phyloP scores from a whole-genome alignment of 2,329 filamentous ascomycete genomes.

The Diplodia scrobiculata region DNA sequence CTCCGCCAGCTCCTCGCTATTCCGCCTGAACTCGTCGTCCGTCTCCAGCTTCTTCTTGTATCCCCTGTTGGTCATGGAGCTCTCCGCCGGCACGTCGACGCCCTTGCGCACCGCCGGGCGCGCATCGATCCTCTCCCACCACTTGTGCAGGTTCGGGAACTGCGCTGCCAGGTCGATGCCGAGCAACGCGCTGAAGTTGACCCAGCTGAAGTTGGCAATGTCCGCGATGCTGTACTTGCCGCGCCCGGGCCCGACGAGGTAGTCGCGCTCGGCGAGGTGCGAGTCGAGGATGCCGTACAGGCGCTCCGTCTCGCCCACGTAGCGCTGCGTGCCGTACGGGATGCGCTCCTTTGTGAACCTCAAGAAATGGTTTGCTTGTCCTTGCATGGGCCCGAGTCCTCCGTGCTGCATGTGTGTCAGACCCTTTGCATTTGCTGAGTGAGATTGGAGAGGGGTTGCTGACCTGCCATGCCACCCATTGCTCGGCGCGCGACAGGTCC shows the following conservation, averaged over 20 bases:
- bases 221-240: conserved; percentile 53
- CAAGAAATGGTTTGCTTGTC: conserved; percentile 44
- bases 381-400: conserved; percentile 47
- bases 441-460: neutral
- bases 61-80: conserved; percentile 47
- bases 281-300: conserved; percentile 50
- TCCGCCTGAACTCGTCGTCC: conserved; percentile 53
- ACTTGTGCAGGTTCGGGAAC: conserved; percentile 50
- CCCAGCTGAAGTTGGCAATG: conserved; percentile 51
- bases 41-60: conserved; percentile 48
- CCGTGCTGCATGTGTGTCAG: conserved; percentile 9
- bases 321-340: conserved; percentile 50
- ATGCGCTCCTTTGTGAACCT: conserved; percentile 50
- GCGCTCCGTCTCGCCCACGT: conserved; percentile 53
- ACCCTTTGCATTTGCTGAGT: neutral
- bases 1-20: conserved; percentile 46
- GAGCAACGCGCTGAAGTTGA: conserved; percentile 43
- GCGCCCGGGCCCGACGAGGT: conserved; percentile 50
- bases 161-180: conserved; percentile 47
- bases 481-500: conserved; percentile 54
- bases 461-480: conserved; percentile 64
- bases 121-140: conserved; percentile 49
- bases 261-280: conserved; percentile 46
- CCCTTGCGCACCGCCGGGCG: conserved; percentile 50
- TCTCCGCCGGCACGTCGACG: conserved; percentile 43